Evolutionary conservation across 2,329 filamentous ascomycete genomes (phyloP).

Genomic region (Paecilomyces variotii): DNA sequence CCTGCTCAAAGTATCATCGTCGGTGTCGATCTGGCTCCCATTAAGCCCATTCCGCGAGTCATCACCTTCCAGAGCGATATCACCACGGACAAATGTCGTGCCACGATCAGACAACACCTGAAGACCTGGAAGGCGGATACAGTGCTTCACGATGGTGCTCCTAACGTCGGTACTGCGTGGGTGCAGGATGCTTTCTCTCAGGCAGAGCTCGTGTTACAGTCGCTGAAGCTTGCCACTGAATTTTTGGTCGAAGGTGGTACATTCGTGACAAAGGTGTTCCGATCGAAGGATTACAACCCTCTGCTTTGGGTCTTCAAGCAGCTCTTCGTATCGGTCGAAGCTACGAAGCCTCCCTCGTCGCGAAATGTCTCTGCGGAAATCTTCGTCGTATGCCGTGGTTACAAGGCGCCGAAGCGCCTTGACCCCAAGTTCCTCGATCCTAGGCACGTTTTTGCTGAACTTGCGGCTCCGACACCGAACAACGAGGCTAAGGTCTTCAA

Average conservation of each 20-base stretch:
- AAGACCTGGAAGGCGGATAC: constrained; percentile 96
- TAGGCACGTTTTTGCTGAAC: constrained; percentile 81
- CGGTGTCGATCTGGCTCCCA: constrained; percentile 87
- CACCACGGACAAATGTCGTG: constrained; percentile 89
- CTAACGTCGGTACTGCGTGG: constrained; percentile 97
- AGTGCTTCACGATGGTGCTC: constrained; percentile 92
- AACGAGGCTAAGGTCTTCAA: constrained; percentile 98
- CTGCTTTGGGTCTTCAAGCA: constrained; percentile 97
- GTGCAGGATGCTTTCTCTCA: constrained; percentile 97
- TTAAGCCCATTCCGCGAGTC: constrained; percentile 88
- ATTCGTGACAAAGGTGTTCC: constrained; percentile 96
- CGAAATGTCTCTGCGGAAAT: constrained; percentile 97
- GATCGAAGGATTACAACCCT: constrained; percentile 94
- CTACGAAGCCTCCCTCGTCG: constrained; percentile 92
- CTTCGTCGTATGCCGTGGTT: constrained; percentile 93
- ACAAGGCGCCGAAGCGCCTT: constrained; percentile 86
- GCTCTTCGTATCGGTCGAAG: constrained; percentile 88
- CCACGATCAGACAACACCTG: constrained; percentile 78
- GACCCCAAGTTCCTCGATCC: constrained; percentile 91
- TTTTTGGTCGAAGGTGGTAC: constrained; percentile 83
- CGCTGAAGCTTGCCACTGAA: constrained; percentile 87
- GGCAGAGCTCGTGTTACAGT: constrained; percentile 82
- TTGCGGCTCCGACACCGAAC: constrained; percentile 78
- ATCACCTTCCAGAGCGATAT: constrained; percentile 98
- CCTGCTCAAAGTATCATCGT: constrained; percentile 82